Evolutionary conservation across 495 filamentous ascomycete species (phyloP).

Genomic region (Poronia punctata): DNA sequence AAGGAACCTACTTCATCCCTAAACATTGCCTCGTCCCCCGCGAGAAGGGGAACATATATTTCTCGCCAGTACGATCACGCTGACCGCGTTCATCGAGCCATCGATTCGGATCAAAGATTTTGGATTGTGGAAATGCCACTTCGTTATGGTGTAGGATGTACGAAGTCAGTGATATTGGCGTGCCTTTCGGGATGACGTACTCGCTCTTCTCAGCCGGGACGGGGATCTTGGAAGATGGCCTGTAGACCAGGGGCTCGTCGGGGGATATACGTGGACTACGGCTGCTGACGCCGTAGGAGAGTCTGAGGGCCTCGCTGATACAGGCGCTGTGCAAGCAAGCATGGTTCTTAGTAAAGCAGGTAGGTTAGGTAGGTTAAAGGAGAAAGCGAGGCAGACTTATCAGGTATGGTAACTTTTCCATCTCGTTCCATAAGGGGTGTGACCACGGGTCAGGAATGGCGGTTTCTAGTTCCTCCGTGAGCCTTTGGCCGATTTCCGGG

Average conservation of each 20-base stretch:
- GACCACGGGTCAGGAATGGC: slow-evolving; percentile 19
- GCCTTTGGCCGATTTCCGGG: too few species aligned
- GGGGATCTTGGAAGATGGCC: too few species aligned
- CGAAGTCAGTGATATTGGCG: slow-evolving; percentile 41
- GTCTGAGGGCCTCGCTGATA: slow-evolving; percentile 42
- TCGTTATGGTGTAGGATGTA: slow-evolving; percentile 43
- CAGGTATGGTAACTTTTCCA: slow-evolving; percentile 50
- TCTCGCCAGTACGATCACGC: slow-evolving; percentile 30
- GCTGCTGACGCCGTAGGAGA: slow-evolving; percentile 34
- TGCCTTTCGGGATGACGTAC: slow-evolving; percentile 25
- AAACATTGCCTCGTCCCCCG: slow-evolving; percentile 44
- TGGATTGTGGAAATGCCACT: slow-evolving; percentile 40
- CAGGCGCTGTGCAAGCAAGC: slow-evolving; percentile 27
- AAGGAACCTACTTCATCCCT: slow-evolving; percentile 38
- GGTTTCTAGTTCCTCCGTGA: too few species aligned
- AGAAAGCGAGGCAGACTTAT: too few species aligned
- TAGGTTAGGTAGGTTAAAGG: too few species aligned
- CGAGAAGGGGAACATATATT: slow-evolving; percentile 42
- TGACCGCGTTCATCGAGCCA: slow-evolving; percentile 37
- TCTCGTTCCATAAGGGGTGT: slow-evolving; percentile 28
- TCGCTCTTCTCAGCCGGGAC: slow-evolving; percentile 25
- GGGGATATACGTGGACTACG: slow-evolving; percentile 32
- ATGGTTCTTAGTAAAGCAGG: too few species aligned
- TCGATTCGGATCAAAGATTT: slow-evolving; percentile 42
- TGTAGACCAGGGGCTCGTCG: slow-evolving; percentile 32